Evolutionary conservation across 1,284 basidiomycete genomes (phyloP).

Genomic region (Microbotryomycetes sp.): DNA sequence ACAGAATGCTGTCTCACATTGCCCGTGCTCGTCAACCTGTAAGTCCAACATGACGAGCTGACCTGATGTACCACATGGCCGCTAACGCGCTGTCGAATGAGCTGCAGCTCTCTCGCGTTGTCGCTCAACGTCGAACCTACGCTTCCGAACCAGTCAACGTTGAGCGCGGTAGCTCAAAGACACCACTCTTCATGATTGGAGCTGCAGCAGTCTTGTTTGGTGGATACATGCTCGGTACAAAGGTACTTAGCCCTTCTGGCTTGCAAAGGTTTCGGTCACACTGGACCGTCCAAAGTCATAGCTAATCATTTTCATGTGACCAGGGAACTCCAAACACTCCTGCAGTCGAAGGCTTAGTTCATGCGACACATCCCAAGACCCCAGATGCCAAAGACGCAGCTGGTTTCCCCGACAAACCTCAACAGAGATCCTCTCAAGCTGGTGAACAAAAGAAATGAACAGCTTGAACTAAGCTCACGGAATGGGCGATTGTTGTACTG

Average conservation of each 20-base stretch:
- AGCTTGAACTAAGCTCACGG: too few relatives aligned
- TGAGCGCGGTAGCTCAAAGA: background rate
- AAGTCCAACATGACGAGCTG: too few relatives aligned
- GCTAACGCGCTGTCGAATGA: too few relatives aligned
- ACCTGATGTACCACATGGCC: too few relatives aligned
- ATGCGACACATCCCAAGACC: slow-evolving; percentile 16
- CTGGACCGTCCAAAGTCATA: too few relatives aligned
- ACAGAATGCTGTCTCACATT: too few relatives aligned
- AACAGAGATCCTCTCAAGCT: background rate
- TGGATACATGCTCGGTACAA: background rate
- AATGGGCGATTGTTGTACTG: too few relatives aligned
- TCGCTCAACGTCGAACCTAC: background rate
- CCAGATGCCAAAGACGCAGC: slow-evolving; percentile 7
- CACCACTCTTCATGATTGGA: background rate
- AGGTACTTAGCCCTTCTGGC: background rate
- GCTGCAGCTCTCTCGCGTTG: background rate
- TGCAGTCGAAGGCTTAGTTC: slow-evolving; percentile 18
- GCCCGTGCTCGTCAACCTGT: too few relatives aligned
- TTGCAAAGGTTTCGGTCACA: background rate
- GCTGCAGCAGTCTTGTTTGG: background rate
- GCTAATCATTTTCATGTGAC: too few relatives aligned
- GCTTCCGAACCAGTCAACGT: background rate
- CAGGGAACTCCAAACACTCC: slow-evolving; percentile 16
- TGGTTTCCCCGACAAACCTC: background rate
- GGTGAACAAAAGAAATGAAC: background rate